These are phyloP conservation scores for Corynespora cassiicola DNA, from an alignment of 2,329 filamentous ascomycete species.

Conservation along the genomic window DNA sequence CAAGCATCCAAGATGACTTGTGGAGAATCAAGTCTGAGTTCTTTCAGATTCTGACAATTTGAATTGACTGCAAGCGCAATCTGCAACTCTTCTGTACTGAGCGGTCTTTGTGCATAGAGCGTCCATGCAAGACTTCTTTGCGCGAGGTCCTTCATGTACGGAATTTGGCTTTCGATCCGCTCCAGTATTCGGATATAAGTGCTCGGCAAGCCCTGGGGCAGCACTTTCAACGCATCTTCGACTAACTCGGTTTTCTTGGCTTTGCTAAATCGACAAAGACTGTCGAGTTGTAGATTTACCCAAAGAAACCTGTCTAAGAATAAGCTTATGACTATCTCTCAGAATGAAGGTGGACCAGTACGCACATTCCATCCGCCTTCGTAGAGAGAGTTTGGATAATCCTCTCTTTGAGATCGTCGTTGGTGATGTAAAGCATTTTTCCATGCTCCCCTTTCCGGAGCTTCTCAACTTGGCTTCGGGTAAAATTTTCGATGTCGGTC, in stretches of 20 bases:
- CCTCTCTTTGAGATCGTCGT: constrained; percentile 16
- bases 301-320: constrained; percentile 22
- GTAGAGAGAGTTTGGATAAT: constrained; percentile 17
- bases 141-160: constrained; percentile 21
- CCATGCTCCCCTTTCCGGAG: constrained; percentile 18
- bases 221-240: constrained; percentile 14
- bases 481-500: constrained; percentile 21
- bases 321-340: constrained; percentile 7
- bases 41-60: constrained; percentile 4
- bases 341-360: neutral
- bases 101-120: constrained; percentile 19
- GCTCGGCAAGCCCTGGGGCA: constrained; percentile 18
- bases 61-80: constrained; percentile 13
- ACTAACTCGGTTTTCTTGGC: constrained; percentile 15
- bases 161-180: constrained; percentile 18
- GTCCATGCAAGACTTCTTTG: constrained; percentile 22
- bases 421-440: constrained; percentile 21
- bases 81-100: constrained; percentile 20
- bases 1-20: constrained; percentile 26
- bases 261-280: constrained; percentile 19
- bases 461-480: constrained; percentile 14
- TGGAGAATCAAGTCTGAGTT: constrained; percentile 9
- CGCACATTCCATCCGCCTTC: constrained; percentile 29
- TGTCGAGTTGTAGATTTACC: constrained; percentile 26
- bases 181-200: constrained; percentile 25